Base-by-base conservation (phyloP, 1,139 yeast genomes). In the Pichia sp. region DNA sequence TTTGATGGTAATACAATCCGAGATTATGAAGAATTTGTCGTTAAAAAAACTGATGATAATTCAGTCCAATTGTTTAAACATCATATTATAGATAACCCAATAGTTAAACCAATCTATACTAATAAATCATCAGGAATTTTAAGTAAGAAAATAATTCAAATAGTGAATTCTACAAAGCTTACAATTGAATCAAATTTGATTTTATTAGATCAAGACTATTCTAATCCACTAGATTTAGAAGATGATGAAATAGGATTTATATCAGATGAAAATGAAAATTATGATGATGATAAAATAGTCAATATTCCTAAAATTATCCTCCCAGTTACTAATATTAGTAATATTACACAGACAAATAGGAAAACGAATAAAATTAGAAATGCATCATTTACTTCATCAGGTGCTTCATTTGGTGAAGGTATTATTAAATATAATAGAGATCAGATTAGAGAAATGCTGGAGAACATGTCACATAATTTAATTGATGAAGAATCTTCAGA, bases 351-450 rank as follows among this genome's bases (percentile, higher is more conserved):
- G 16, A 12, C 26, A 27, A 22, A 31, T 16, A 16, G 16, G 12
- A 9, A 26, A 29, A 3, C 30, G 25, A 22, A 45, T 16, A 16
- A 37, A 31, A 35, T 33, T 4, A 45, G 53, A 28, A 42, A 44
- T 23, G 56, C 63, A 1, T 59, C 63, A 6, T 59, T 61, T 36
- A 61, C 64, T 7, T 60, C 64, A 3, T 58, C 62, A 1, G 64
- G 64, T 29, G 55, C 57, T 11, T 60, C 64, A 12, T 61, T 61
- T 45, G 64, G 64, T 24, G 64, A 61, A 44, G 64, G 64, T 6
- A 61, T 61, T 26, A 59, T 61, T 30, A 60, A 59, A 44, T 61
- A 57, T 42, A 59, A 55, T 40, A 47, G 64, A 30, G 54, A 53
- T 27, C 64, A 61, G 45, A 59, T 61, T 25, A 43, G 62, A 16